Evolutionary conservation across 2,329 filamentous ascomycete genomes (phyloP), one percentile per base, ranked within the genome.

Genomic region (Pezicula neosporulosa): DNA sequence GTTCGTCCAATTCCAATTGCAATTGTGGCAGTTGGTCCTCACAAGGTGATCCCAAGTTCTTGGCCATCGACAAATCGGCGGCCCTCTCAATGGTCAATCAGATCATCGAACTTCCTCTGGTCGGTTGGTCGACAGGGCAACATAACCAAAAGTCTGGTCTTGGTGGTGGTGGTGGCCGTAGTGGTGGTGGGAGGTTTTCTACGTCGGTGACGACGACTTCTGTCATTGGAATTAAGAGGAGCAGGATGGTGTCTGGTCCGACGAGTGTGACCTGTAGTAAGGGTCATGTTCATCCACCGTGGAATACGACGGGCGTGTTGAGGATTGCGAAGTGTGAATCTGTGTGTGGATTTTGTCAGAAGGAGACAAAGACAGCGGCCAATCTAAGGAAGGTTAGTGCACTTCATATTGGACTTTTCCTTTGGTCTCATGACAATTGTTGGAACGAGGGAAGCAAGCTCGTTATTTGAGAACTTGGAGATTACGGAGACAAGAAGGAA

Each of bases 281-380:
- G 56, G 63, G 61, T 8, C 62, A 64, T 47, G 50, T 57, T 1
- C 62, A 64, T 50, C 58, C 61, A 6, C 57, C 61, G 3, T 63
- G 62, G 62, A 62, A 60, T 46, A 63, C 58, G 2, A 61, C 56
- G 0, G 59, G 62, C 6, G 46, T 63, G 3, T 44, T 64, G 19
- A 52, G 55, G 18, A 62, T 64, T 28, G 61, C 60, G 4, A 63
- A 62, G 48, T 64, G 61, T 47, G 60, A 64, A 45, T 58, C 55
- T 3, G 51, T 64, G 1, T 64, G 62, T 60, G 60, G 62, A 16
- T 63, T 63, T 39, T 64, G 61, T 45, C 58, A 62, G 48, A 64
- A 63, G 44, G 61, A 64, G 49, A 63, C 62, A 6, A 61, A 63
- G 47, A 63, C 61, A 5, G 61, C 62, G 28, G 61, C 60, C 38